Conservation (phyloP, 2,329 filamentous ascomycete species). For the Orbilia oligospora region DNA sequence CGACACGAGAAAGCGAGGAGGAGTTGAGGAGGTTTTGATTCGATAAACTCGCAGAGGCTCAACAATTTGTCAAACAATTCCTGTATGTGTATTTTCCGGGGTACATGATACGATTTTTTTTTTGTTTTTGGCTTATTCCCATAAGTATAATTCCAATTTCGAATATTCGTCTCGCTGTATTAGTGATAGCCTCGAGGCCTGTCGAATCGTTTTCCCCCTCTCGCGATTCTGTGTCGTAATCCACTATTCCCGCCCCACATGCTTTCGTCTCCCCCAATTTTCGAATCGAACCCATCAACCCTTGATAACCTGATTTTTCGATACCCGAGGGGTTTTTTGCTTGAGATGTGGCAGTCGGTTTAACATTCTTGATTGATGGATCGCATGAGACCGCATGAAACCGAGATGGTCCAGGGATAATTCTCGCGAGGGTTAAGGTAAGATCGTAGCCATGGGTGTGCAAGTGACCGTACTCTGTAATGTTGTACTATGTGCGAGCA, state of each 20-base stretch:
- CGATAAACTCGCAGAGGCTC: slow-evolving; percentile 10
- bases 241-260: slow-evolving; percentile 36
- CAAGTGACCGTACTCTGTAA: not conserved
- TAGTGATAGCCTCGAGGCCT: slow-evolving; percentile 42
- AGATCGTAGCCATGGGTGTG: slow-evolving; percentile 1
- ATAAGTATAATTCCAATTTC: slow-evolving; percentile 16
- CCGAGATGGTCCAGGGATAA: slow-evolving; percentile 42
- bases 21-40: not conserved
- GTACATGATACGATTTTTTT: slow-evolving; percentile 12
- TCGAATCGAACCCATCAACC: slow-evolving; percentile 17
- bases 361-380: slow-evolving; percentile 59
- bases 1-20: slow-evolving; percentile 16
- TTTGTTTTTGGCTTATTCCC: not conserved
- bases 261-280: slow-evolving; percentile 19
- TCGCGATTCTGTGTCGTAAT: slow-evolving; percentile 48
- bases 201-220: not conserved
- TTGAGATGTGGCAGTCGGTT: slow-evolving; percentile 40
- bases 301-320: slow-evolving; percentile 48
- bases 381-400: slow-evolving; percentile 60
- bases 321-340: slow-evolving; percentile 1
- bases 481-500: too few species aligned
- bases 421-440: slow-evolving; percentile 14
- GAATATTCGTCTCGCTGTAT: slow-evolving; percentile 35
- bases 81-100: slow-evolving; percentile 23
- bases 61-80: slow-evolving; percentile 26